Base-by-base conservation (phyloP, 2,329 filamentous ascomycete genomes). In the Apiospora aurea region DNA sequence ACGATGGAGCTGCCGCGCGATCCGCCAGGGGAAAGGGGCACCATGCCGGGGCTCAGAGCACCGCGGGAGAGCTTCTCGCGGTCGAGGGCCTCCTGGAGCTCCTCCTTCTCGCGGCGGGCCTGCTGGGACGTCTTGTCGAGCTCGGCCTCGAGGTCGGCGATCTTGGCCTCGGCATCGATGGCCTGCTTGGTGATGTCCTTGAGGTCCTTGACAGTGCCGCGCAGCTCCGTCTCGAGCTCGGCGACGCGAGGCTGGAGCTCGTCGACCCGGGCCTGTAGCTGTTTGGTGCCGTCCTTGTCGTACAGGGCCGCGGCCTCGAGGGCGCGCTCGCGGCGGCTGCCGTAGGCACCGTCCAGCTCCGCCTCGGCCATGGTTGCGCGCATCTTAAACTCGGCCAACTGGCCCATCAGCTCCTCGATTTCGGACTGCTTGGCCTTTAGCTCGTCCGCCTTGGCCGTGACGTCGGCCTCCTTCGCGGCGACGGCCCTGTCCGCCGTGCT, bases 221-320 rank as follows among this genome's bases (percentile, higher is more conserved):
- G 88, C 26, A 97, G 84, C 77, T 94, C 91, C 78, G 92, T 94
- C 79, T 93, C 89, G 71, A 91, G 83, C 73, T 82, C 82, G 67
- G 85, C 84, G 29, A 89, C 81, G 75, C 89, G 85, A 29, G 80
- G 78, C 79, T 93, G 89, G 71, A 91, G 83, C 73, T 81, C 82
- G 53, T 85, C 83, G 34, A 89, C 82, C 75, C 89, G 85, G 47
- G 71, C 72, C 70, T 78, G 76, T 72, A 79, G 69, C 74, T 76
- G 79, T 41, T 71, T 70, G 34, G 76, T 76, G 69, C 78, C 85
- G n/a, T 82, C 83, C 71, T 81, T 84, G 80, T 88, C 87, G 75
- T 87, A 79, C 67, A 84, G 81, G 66, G 87, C 87, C 0, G 89
- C 89, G 26, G 87, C 86, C 75, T 90, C 88, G 16, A 87, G 86